Base-by-base conservation (phyloP, 2,329 filamentous ascomycete genomes). In the Epichloe aotearoae region DNA sequence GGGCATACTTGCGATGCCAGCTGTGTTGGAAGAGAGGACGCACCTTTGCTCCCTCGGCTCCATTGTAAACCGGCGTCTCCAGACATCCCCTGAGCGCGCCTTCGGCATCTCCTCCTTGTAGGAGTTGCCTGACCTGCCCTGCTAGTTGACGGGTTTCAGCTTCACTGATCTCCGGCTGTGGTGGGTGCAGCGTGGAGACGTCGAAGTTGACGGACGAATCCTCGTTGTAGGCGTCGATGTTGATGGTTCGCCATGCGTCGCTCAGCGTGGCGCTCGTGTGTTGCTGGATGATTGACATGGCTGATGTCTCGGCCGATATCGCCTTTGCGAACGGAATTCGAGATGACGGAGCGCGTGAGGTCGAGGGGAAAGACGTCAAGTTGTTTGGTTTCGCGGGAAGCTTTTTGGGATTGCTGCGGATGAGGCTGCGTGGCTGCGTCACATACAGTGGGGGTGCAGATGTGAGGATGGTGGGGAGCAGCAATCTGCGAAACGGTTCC, bases 181-280 rank as follows among this genome's bases (percentile, higher is more conserved):
- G 78, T 37, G 90, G 88, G 57, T 86, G 83, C 60, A 97, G 81
- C 17, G 88, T 88, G 53, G 84, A 79, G 56, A 87, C 82, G 70
- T 94, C 87, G 73, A 97, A 97, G 79, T 96, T 97, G 69, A 81
- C 73, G 58, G 86, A 80, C 61, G 88, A 93, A 69, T 97, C 90
- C 53, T 90, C 88, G 67, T 93, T 86, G 61, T 95, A 79, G 59
- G 84, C 83, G 67, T 96, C 90, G 68, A 96, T 85, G 77, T 96
- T 88, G 76, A 96, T 93, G 58, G 88, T 95, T 68, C 90, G 87
- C 80, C 80, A 84, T 63, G 78, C 76, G 59, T 84, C 80, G 67
- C 71, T 71, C 50, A 84, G 73, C 58, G 79, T 73, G 51, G 77
- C 75, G 53, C 72, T 69, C 47, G 75, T 79, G 68, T 81, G 76